Percentiles rank a stretch among this genome's conserved stretches.
Conservation (phyloP, 2,329 filamentous ascomycete genomes). For the Ophiocordyceps unilateralis region DNA sequence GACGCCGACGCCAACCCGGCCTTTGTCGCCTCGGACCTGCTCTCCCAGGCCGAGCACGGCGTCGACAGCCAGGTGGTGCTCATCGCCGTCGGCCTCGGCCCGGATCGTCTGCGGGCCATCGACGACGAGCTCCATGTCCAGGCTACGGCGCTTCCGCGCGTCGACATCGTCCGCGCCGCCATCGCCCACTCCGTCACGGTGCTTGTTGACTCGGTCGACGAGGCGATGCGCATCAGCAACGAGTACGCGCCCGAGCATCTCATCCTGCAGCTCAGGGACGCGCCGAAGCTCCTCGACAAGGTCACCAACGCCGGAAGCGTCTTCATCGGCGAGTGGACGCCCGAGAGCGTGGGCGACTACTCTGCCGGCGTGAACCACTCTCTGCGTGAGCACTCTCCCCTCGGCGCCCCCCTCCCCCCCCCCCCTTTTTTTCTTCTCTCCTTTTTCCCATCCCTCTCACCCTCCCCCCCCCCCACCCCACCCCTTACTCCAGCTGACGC, state of each 20-base stretch:
- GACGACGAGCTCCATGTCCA: conserved; percentile 84
- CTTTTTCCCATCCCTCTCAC: background rate
- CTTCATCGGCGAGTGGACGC: conserved; percentile 91
- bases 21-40: conserved; percentile 86
- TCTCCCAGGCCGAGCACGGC: conserved; percentile 93
- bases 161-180: conserved; percentile 80
- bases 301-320: conserved; percentile 93
- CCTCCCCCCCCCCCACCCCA: background rate
- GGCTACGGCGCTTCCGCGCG: conserved; percentile 70
- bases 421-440: background rate
- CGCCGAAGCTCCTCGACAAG: conserved; percentile 54
- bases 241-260: conserved; percentile 91
- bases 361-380: conserved; percentile 97
- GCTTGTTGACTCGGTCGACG: conserved; percentile 49
- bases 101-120: conserved; percentile 60
- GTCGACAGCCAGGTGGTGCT: conserved; percentile 90
- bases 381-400: conserved; percentile 50
- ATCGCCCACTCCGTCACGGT: conserved; percentile 89
- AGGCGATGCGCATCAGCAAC: conserved; percentile 74
- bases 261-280: conserved; percentile 73
- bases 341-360: conserved; percentile 95
- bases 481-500: background rate
- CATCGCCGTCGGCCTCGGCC: conserved; percentile 64
- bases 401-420: background rate
- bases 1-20: conserved; percentile 78